Evolutionary conservation across 2,329 filamentous ascomycete species (phyloP).

Genomic region (Aspergillus texensis): DNA sequence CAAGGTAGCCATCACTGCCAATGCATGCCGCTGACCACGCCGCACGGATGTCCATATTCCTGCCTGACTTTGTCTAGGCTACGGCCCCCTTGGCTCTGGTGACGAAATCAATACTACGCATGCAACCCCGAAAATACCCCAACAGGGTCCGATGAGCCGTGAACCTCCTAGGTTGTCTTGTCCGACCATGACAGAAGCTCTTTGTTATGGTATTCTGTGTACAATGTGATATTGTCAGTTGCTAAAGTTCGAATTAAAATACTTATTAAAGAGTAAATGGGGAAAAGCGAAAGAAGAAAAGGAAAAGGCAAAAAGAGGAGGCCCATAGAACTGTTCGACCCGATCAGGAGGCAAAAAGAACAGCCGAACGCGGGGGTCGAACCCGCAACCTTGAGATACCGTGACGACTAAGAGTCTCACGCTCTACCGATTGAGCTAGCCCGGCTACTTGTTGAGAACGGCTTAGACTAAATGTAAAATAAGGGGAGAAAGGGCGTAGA

Average conservation of each 20-base stretch:
- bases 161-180: background rate
- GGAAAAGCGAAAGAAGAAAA: background rate
- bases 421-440: conserved; percentile 56
- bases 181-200: background rate
- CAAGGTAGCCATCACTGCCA: background rate
- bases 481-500: background rate
- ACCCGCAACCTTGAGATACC: conserved; percentile 43
- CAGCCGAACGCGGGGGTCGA: conserved; percentile 48
- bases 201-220: background rate
- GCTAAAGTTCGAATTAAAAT: background rate
- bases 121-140: background rate
- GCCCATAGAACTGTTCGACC: too few species aligned
- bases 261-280: background rate
- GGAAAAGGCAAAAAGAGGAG: background rate
- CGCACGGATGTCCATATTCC: background rate
- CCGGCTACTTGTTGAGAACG: conserved; percentile 31
- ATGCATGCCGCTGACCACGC: background rate
- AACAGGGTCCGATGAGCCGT: background rate
- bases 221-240: background rate
- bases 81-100: background rate
- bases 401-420: conserved; percentile 50
- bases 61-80: background rate
- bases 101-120: background rate
- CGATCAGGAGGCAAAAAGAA: conserved; percentile 9
- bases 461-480: background rate